These are phyloP conservation scores for Leishmania gerbilli DNA, from an alignment of 208 protist species.

Conservation along the genomic window DNA sequence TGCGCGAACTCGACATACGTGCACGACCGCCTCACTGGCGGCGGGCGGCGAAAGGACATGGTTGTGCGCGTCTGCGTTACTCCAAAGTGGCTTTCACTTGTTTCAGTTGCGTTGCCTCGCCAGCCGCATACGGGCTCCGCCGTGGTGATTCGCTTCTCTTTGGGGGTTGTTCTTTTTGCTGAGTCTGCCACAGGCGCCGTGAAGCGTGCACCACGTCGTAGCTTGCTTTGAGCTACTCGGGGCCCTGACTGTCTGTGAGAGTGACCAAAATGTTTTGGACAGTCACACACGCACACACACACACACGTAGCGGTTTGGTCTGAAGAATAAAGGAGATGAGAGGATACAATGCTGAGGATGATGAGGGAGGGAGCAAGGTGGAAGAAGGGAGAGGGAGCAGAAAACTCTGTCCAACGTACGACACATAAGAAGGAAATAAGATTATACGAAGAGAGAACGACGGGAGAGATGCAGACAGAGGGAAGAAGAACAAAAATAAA, in stretches of 20 bases:
- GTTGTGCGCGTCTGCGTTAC: not conserved
- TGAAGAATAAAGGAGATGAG: not conserved
- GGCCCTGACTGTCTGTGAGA: not conserved
- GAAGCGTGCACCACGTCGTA: not conserved
- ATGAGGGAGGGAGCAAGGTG: not conserved
- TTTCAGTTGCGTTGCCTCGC: not conserved
- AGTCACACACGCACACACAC: not conserved
- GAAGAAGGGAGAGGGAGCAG: not conserved
- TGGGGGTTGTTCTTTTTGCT: not conserved
- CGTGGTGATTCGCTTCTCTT: not conserved
- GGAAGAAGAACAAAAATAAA: not conserved
- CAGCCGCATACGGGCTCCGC: not conserved
- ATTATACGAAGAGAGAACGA: not conserved
- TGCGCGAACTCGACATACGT: slow-evolving; percentile 47
- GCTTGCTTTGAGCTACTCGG: not conserved
- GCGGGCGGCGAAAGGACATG: slow-evolving; percentile 40
- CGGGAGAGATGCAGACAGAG: not conserved
- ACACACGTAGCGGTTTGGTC: not conserved
- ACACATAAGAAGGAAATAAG: not conserved
- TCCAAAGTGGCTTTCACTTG: not conserved
- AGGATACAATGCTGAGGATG: not conserved
- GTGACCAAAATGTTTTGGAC: not conserved
- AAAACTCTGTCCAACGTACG: not conserved
- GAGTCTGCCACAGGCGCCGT: not conserved
- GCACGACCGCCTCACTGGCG: slow-evolving; percentile 30